A percentile compares a stretch with the other conserved stretches of the same genome.
These are phyloP conservation scores for Monosporascus sp. DNA, from an alignment of 2,329 filamentous ascomycete genomes.

Conservation along the genomic window DNA sequence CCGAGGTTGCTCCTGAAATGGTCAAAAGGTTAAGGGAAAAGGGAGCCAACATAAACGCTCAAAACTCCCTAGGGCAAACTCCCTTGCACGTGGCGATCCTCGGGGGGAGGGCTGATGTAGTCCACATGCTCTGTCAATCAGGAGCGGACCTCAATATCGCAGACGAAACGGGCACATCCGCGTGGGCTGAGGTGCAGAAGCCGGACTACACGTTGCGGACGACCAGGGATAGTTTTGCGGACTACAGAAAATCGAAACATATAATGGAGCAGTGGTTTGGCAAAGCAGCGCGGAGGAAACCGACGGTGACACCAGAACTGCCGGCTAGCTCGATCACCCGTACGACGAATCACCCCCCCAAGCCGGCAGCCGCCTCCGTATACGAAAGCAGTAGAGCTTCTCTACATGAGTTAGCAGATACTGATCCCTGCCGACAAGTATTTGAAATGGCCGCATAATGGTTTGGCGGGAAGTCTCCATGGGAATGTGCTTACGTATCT, in stretches of 20 bases:
- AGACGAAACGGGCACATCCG: conserved; percentile 1
- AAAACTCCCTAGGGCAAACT: conserved; percentile 9
- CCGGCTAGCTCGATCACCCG: too few relatives aligned
- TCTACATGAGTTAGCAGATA: too few relatives aligned
- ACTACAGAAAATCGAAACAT: conserved; percentile 1
- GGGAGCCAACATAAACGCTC: conserved; percentile 6
- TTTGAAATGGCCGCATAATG: too few relatives aligned
- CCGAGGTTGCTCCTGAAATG: conserved; percentile 1
- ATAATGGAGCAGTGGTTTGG: conserved; percentile 1
- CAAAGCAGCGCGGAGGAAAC: not conserved
- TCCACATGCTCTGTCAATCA: conserved; percentile 1
- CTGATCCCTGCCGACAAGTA: too few relatives aligned
- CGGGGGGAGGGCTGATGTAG: conserved; percentile 7
- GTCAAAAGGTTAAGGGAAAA: conserved; percentile 1
- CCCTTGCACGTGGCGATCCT: conserved; percentile 12
- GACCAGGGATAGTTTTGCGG: not conserved
- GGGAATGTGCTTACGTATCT: too few relatives aligned
- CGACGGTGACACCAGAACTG: not conserved
- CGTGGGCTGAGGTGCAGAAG: conserved; percentile 5
- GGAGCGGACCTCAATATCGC: conserved; percentile 3
- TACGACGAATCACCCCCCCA: too few relatives aligned
- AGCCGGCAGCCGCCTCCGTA: too few relatives aligned
- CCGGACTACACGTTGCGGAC: conserved; percentile 1
- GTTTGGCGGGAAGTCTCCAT: too few relatives aligned
- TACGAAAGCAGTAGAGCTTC: too few relatives aligned